Percentiles rank a stretch among this genome's conserved stretches.
Evolutionary conservation across 2,329 filamentous ascomycete species (phyloP).

Genomic region (Ophiostoma sp.): DNA sequence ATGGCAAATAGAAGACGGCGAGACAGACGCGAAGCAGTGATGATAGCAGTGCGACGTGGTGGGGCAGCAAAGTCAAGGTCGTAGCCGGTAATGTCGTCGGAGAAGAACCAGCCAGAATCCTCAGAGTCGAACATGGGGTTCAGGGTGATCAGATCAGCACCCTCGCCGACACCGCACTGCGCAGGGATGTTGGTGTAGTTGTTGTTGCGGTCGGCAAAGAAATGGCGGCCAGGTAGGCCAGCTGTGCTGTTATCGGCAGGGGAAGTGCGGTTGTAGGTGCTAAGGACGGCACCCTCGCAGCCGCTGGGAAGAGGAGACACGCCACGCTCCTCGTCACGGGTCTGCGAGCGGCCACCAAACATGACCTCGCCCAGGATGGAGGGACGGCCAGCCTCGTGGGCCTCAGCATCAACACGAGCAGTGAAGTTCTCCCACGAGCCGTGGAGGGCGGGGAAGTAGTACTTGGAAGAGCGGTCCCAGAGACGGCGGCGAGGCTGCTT

Average conservation of each 20-base stretch:
- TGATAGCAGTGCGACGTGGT: conserved; percentile 64
- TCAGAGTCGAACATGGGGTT: conserved; percentile 55
- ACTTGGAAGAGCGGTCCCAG: conserved; percentile 72
- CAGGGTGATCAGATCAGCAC: conserved; percentile 15
- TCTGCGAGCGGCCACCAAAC: conserved; percentile 44
- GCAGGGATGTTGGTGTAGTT: conserved; percentile 27
- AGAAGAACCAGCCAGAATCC: conserved; percentile 67
- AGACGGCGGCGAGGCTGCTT: conserved; percentile 64
- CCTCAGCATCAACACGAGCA: conserved; percentile 58
- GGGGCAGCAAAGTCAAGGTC: conserved; percentile 48
- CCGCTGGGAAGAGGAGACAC: conserved; percentile 49
- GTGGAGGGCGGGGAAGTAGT: conserved; percentile 68
- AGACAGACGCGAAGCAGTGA: conserved; percentile 64
- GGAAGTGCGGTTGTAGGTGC: conserved; percentile 23
- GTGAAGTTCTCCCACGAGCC: conserved; percentile 69
- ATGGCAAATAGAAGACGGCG: conserved; percentile 62
- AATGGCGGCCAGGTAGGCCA: conserved; percentile 17
- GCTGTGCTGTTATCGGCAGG: conserved; percentile 19
- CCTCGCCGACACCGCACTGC: conserved; percentile 63
- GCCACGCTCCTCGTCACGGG: conserved; percentile 49
- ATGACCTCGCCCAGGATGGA: conserved; percentile 65
- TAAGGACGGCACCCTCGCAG: conserved; percentile 47
- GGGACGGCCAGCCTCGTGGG: conserved; percentile 44
- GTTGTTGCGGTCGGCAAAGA: conserved; percentile 26
- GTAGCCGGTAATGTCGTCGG: conserved; percentile 66